Percentiles rank a stretch among this genome's conserved stretches.
phyloP scores from a whole-genome alignment of 2,329 filamentous ascomycete species.

The Epichloe coenophiala region DNA sequence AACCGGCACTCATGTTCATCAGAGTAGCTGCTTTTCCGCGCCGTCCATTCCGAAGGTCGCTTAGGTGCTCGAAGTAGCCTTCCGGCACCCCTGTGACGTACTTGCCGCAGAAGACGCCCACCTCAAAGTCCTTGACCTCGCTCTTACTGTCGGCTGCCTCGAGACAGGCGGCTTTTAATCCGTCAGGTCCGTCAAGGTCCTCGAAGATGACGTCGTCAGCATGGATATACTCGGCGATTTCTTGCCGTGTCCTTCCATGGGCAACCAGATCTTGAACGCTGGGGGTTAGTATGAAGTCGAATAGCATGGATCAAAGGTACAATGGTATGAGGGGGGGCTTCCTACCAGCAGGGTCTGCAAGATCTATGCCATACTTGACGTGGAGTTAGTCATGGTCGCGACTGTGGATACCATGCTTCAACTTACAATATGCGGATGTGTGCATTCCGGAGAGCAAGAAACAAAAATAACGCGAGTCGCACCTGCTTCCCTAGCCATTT shows the following conservation, averaged over 20 bases:
- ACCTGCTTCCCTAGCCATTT: constrained; percentile 72
- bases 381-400: not conserved
- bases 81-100: constrained; percentile 71
- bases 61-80: constrained; percentile 72
- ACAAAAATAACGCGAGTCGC: constrained; percentile 74
- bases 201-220: constrained; percentile 20
- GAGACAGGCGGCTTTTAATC: constrained; percentile 61
- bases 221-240: constrained; percentile 17
- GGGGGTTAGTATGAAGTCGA: not conserved
- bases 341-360: constrained; percentile 22
- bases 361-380: constrained; percentile 31
- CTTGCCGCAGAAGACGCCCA: constrained; percentile 81
- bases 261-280: constrained; percentile 25
- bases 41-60: constrained; percentile 51
- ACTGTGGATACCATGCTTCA: not conserved
- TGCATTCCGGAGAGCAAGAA: constrained; percentile 71
- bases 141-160: constrained; percentile 46
- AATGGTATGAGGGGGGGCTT: not conserved
- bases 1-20: not conserved
- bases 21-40: constrained; percentile 19
- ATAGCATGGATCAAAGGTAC: constrained; percentile 1
- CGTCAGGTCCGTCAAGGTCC: constrained; percentile 43
- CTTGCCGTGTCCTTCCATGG: constrained; percentile 23
- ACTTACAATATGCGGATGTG: constrained; percentile 76
- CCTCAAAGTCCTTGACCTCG: constrained; percentile 56